These are phyloP conservation scores for Syncephalis fuscata DNA, from an alignment of 371 early-diverging fungal genomes.

Conservation along the genomic window DNA sequence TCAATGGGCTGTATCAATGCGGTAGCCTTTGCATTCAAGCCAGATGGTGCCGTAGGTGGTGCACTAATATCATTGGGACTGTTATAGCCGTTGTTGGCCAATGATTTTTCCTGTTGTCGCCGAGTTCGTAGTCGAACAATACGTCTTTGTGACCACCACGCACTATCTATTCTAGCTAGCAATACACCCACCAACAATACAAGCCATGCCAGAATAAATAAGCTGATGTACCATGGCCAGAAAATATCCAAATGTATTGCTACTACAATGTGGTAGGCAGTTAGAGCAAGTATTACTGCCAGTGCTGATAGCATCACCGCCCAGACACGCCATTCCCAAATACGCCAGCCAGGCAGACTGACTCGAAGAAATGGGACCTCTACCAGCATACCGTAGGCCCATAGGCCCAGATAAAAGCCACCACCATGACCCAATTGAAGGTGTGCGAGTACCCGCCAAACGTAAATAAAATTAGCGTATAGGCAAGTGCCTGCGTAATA, in stretches of 20 bases:
- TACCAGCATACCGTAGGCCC: slow-evolving; percentile 42
- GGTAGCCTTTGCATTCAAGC: slow-evolving; percentile 10
- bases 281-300: slow-evolving; percentile 28
- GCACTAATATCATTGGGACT: too few species aligned
- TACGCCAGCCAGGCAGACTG: slow-evolving; percentile 43
- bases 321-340: slow-evolving; percentile 58
- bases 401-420: slow-evolving; percentile 58
- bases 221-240: slow-evolving; percentile 5
- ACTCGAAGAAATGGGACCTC: slow-evolving; percentile 55
- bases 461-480: slow-evolving; percentile 54
- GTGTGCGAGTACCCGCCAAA: slow-evolving; percentile 65
- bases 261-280: slow-evolving; percentile 37
- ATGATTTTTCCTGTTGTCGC: slow-evolving; percentile 19
- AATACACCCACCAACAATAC: slow-evolving; percentile 12
- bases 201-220: not conserved
- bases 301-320: slow-evolving; percentile 36
- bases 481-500: slow-evolving; percentile 28
- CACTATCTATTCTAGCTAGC: slow-evolving; percentile 35
- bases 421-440: slow-evolving; percentile 49
- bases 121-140: slow-evolving; percentile 14
- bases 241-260: slow-evolving; percentile 15
- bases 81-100: slow-evolving; percentile 13
- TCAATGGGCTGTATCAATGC: too few species aligned
- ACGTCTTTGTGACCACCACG: slow-evolving; percentile 28
- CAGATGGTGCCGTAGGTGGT: slow-evolving; percentile 3